phyloP scores from a whole-genome alignment of 148 eudicot genomes.

The Arctostaphylos glauca region DNA sequence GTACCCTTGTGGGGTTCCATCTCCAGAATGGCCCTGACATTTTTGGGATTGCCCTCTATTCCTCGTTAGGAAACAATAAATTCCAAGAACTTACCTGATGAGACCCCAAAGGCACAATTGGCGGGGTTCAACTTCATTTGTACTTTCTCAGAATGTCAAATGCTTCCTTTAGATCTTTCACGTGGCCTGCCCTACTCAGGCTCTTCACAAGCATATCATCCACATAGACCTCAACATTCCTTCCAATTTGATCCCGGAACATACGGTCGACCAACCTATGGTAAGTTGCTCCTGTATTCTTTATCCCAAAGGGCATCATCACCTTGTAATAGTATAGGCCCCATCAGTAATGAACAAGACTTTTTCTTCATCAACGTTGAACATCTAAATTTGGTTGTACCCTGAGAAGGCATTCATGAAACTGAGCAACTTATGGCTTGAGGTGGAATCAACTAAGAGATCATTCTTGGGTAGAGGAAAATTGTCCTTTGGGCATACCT shows the following conservation, averaged over 20 bases:
- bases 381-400: no score
- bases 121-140: not conserved
- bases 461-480: not conserved
- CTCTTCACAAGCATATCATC: not conserved
- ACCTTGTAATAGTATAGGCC: not conserved
- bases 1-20: not conserved
- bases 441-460: not conserved
- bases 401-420: not conserved
- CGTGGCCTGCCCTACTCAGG: not conserved
- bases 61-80: not conserved
- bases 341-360: not conserved
- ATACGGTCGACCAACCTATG: no score
- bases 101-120: not conserved
- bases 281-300: not conserved
- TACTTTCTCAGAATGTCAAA: not conserved
- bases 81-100: not conserved
- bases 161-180: not conserved
- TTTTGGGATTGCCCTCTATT: not conserved
- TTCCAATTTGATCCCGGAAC: no score
- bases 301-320: not conserved
- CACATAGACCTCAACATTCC: no score
- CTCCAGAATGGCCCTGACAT: not conserved
- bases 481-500: not conserved
- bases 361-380: not conserved
- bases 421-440: not conserved